Percentiles rank a stretch among this genome's conserved stretches.
These are phyloP conservation scores for Apiotrichum porosum DNA, from an alignment of 1,284 basidiomycete species.

Conservation along the genomic window DNA sequence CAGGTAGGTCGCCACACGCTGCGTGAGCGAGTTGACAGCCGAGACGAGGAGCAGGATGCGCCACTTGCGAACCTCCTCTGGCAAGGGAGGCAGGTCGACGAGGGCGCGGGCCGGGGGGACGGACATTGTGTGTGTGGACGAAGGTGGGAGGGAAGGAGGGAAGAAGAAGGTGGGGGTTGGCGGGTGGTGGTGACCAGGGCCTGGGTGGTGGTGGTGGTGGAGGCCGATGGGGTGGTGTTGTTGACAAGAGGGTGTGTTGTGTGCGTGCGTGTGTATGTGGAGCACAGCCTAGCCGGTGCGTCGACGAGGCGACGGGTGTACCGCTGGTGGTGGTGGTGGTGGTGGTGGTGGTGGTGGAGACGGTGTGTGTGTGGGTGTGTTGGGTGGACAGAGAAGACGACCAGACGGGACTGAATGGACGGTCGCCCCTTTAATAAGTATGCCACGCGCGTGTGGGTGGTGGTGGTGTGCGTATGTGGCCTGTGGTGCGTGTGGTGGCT, in stretches of 20 bases:
- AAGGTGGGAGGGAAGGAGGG: background rate
- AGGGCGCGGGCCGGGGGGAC: slow-evolving; percentile 16
- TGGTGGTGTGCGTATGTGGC: no score
- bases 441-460: no score
- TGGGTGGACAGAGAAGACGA: no score
- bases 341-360: background rate
- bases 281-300: no score
- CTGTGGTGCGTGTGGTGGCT: no score
- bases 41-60: slow-evolving; percentile 50
- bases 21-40: slow-evolving; percentile 51
- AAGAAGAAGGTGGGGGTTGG: no score
- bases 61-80: slow-evolving; percentile 22
- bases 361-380: background rate
- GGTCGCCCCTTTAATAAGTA: no score
- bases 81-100: slow-evolving; percentile 18
- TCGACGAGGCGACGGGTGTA: no score
- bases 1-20: slow-evolving; percentile 46
- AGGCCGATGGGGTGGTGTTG: background rate
- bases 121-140: background rate
- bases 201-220: no score
- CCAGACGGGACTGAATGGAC: no score
- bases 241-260: no score
- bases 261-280: background rate
- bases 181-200: no score
- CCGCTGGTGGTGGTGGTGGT: background rate